Conservation (phyloP, 352 stramenopile species). For the Elongisporangium anandrum region DNA sequence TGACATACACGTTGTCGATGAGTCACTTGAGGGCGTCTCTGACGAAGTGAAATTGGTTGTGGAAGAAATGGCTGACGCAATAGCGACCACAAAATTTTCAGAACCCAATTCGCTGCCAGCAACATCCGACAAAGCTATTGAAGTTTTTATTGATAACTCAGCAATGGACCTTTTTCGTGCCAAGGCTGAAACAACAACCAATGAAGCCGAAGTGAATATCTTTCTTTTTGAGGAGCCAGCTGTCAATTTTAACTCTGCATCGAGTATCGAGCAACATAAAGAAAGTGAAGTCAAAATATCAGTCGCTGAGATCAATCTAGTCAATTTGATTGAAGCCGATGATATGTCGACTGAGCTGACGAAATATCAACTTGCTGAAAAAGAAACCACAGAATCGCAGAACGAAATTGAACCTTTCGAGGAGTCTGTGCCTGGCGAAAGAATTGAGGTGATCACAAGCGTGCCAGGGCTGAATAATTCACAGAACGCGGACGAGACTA, state of each 20-base stretch:
- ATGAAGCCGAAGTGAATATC: not conserved
- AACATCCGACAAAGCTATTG: not conserved
- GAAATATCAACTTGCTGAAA: too few relatives aligned
- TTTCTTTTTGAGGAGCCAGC: not conserved
- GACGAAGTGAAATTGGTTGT: not conserved
- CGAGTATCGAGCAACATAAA: not conserved
- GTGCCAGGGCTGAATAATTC: not conserved
- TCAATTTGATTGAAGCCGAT: not conserved
- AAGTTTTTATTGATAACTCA: too few relatives aligned
- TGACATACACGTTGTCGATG: not conserved
- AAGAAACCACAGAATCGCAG: too few relatives aligned
- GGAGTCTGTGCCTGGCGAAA: not conserved
- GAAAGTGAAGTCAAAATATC: not conserved
- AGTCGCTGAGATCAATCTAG: not conserved
- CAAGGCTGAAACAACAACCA: not conserved
- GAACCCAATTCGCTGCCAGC: not conserved
- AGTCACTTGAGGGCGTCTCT: not conserved
- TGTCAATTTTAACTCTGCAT: not conserved
- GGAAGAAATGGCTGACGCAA: not conserved
- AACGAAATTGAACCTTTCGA: not conserved
- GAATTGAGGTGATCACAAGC: not conserved
- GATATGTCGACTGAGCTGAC: not conserved
- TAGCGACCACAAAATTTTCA: not conserved
- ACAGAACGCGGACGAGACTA: not conserved
- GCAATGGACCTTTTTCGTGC: too few relatives aligned